A percentile compares a stretch with the other conserved stretches of the same genome.
Evolutionary conservation across 768 basidiomycete genomes (phyloP).

Genomic region (Boletus sp.): DNA sequence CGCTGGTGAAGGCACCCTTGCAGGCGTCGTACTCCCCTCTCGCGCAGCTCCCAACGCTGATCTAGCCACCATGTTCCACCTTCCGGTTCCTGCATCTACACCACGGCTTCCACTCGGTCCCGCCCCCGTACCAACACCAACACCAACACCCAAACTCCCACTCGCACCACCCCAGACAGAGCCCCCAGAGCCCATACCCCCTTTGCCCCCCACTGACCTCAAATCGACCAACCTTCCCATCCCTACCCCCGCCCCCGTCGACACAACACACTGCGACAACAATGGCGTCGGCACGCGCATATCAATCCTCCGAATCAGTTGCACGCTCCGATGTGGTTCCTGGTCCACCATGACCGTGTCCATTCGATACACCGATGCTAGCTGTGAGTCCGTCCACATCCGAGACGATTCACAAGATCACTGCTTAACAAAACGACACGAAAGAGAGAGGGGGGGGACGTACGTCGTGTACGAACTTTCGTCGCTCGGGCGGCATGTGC

Average conservation of each 20-base stretch:
- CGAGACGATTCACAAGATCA: not conserved
- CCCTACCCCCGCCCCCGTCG: slow-evolving; percentile 34
- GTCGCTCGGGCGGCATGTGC: slow-evolving; percentile 73
- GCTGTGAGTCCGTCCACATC: slow-evolving; percentile 34
- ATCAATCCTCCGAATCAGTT: slow-evolving; percentile 79
- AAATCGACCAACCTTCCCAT: slow-evolving; percentile 65
- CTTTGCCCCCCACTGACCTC: slow-evolving; percentile 29
- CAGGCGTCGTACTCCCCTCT: slow-evolving; percentile 12
- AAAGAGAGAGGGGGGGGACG: slow-evolving; percentile 22
- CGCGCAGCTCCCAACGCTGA: slow-evolving; percentile 5
- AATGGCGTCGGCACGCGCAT: slow-evolving; percentile 73
- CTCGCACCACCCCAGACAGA: not conserved
- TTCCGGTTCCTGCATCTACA: not conserved
- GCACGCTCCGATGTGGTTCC: slow-evolving; percentile 85
- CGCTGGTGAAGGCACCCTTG: slow-evolving; percentile 21
- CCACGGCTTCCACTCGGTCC: not conserved
- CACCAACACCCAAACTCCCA: not conserved
- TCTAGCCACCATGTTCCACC: slow-evolving; percentile 23
- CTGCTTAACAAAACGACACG: not conserved
- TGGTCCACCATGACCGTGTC: slow-evolving; percentile 87
- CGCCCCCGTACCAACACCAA: not conserved
- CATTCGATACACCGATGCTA: slow-evolving; percentile 79
- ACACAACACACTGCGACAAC: slow-evolving; percentile 48
- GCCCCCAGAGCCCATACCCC: not conserved
- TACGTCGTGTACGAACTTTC: slow-evolving; percentile 82